These are phyloP conservation scores for Lachancea mirantina DNA, from an alignment of 805 yeast genomes.

Conservation along the genomic window DNA sequence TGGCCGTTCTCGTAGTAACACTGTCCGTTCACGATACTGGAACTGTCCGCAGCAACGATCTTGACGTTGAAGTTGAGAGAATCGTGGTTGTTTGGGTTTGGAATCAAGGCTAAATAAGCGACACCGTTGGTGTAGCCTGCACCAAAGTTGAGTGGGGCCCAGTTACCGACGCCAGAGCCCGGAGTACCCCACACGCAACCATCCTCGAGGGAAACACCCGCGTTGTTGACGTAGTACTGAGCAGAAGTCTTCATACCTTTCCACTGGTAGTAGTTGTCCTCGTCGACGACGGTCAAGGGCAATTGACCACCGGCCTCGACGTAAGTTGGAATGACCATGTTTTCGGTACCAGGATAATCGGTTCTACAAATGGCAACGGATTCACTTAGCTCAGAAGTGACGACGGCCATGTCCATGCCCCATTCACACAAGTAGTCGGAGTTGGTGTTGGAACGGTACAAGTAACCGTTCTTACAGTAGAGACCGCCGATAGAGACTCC, in stretches of 20 bases:
- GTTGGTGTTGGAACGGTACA: slow-evolving; percentile 52
- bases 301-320: slow-evolving; percentile 40
- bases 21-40: slow-evolving; percentile 54
- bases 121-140: slow-evolving; percentile 59
- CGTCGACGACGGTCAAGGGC: slow-evolving; percentile 55
- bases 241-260: slow-evolving; percentile 57
- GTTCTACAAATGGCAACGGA: slow-evolving; percentile 67
- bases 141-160: slow-evolving; percentile 76
- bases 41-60: slow-evolving; percentile 65
- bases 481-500: slow-evolving; percentile 73
- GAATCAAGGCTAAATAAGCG: slow-evolving; percentile 65
- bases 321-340: slow-evolving; percentile 68
- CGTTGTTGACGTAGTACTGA: slow-evolving; percentile 70
- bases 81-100: slow-evolving; percentile 62
- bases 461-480: slow-evolving; percentile 52
- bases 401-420: slow-evolving; percentile 51
- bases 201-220: slow-evolving; percentile 60
- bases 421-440: slow-evolving; percentile 54
- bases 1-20: slow-evolving; percentile 76
- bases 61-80: slow-evolving; percentile 58
- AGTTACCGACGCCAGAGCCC: slow-evolving; percentile 60
- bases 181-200: slow-evolving; percentile 68
- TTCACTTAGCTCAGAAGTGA: slow-evolving; percentile 42
- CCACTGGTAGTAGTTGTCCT: slow-evolving; percentile 55
- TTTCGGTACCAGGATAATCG: slow-evolving; percentile 78